A percentile compares a stretch with the other conserved stretches of the same genome.
phyloP scores from a whole-genome alignment of 1,139 yeast species.

The Magnusiomyces fungicola region DNA sequence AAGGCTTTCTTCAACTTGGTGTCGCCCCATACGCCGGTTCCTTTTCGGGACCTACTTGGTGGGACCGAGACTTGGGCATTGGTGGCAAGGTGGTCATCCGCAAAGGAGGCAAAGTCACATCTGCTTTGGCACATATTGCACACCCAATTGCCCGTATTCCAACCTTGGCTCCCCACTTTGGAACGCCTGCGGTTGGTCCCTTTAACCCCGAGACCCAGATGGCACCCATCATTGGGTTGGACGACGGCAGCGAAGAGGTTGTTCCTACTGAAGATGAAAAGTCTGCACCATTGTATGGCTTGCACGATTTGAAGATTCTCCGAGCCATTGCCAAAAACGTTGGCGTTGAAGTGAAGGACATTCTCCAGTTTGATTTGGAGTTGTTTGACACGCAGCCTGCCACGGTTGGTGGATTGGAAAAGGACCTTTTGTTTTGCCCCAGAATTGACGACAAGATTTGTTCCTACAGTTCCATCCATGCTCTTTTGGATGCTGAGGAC shows the following conservation, averaged over 20 bases:
- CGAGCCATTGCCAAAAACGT: conserved; percentile 64
- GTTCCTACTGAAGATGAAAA: conserved; percentile 53
- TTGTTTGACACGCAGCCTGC: conserved; percentile 82
- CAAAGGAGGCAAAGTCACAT: conserved; percentile 43
- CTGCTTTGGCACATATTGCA: conserved; percentile 71
- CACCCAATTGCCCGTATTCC: conserved; percentile 87
- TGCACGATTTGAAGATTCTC: conserved; percentile 68
- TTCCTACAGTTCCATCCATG: conserved; percentile 72
- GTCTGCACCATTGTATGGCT: conserved; percentile 52
- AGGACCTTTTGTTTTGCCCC: conserved; percentile 86
- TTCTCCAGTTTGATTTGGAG: conserved; percentile 81
- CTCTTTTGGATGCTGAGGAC: conserved; percentile 41
- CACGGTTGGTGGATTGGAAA: conserved; percentile 76
- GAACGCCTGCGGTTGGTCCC: conserved; percentile 67
- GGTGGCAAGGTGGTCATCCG: conserved; percentile 85
- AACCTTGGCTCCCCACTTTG: conserved; percentile 91
- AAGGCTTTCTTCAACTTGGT: conserved; percentile 82
- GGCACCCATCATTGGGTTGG: conserved; percentile 74
- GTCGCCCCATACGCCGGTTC: conserved; percentile 95
- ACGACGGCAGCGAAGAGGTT: conserved; percentile 27
- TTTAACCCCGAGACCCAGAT: conserved; percentile 85
- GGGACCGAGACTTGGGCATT: conserved; percentile 85
- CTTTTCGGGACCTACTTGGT: conserved; percentile 62
- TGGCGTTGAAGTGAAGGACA: conserved; percentile 45
- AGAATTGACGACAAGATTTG: conserved; percentile 90